Conservation (phyloP, 345 rosid genomes). For the Sonneratia caseolaris region DNA sequence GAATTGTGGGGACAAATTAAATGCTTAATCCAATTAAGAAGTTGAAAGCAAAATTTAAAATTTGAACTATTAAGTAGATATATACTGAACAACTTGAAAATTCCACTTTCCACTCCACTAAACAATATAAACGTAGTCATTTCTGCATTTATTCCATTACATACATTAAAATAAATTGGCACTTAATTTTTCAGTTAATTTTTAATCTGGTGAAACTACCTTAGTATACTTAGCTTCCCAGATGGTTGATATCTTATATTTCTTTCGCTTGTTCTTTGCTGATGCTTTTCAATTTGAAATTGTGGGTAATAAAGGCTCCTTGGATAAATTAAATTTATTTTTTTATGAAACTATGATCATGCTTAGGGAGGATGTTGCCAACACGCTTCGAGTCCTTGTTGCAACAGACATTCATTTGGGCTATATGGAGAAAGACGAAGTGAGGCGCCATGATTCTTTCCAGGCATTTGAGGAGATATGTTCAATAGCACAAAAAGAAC, state of each 20-base stretch:
- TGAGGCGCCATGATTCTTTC: conserved; percentile 89
- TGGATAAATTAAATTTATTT: background rate
- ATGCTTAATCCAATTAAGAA: no score
- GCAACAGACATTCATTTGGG: conserved; percentile 97
- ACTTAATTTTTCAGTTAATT: background rate
- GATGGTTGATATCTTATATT: background rate
- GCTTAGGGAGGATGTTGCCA: conserved; percentile 49
- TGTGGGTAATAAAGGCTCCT: background rate
- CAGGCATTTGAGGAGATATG: conserved; percentile 94
- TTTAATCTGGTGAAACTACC: background rate
- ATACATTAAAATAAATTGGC: background rate
- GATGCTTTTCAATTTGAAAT: background rate
- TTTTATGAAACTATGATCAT: background rate
- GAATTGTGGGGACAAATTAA: background rate
- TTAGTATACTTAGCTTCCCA: background rate
- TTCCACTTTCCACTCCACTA: background rate
- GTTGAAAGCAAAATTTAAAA: background rate
- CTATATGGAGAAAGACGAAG: conserved; percentile 96
- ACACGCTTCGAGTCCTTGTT: conserved; percentile 71
- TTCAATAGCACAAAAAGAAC: conserved; percentile 77
- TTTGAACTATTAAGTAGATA: background rate
- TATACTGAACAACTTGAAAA: background rate
- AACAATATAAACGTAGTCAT: background rate
- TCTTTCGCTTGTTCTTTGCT: background rate
- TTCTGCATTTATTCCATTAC: background rate